A percentile compares a stretch with the other conserved stretches of the same genome.
These are phyloP conservation scores for Rubia peregrina DNA, from an alignment of 305 asterid genomes.

Conservation along the genomic window DNA sequence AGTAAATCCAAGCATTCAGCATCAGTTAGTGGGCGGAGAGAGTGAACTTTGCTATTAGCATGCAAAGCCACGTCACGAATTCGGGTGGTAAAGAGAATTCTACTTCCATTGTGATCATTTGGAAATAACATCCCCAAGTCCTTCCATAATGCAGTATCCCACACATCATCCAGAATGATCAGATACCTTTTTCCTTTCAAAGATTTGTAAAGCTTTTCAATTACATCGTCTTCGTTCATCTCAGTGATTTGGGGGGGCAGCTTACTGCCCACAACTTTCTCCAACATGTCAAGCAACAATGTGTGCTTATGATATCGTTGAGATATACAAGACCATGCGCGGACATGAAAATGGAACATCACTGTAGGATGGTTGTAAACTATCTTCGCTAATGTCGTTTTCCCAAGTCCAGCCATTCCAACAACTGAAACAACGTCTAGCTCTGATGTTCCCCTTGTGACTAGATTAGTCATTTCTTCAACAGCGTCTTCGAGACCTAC, in stretches of 20 bases:
- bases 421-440: neutral
- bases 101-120: constrained; percentile 4
- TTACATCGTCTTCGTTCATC: constrained; percentile 6
- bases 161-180: constrained; percentile 7
- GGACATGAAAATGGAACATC: neutral
- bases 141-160: constrained; percentile 5
- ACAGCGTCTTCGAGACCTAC: neutral
- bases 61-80: constrained; percentile 2
- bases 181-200: constrained; percentile 9
- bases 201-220: constrained; percentile 2
- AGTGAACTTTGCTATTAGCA: constrained; percentile 8
- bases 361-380: constrained; percentile 1
- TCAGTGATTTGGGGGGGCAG: neutral
- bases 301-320: neutral
- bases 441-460: neutral
- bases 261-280: neutral
- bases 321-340: constrained; percentile 8
- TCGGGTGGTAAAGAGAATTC: constrained; percentile 8
- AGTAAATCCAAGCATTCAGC: constrained; percentile 4
- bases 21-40: neutral
- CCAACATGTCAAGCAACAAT: constrained; percentile 5
- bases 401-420: constrained; percentile 6
- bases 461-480: neutral
- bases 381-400: constrained; percentile 5
- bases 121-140: constrained; percentile 6